phyloP scores from a whole-genome alignment of 2,329 filamentous ascomycete species.

The Pseudogymnoascus sp. region DNA sequence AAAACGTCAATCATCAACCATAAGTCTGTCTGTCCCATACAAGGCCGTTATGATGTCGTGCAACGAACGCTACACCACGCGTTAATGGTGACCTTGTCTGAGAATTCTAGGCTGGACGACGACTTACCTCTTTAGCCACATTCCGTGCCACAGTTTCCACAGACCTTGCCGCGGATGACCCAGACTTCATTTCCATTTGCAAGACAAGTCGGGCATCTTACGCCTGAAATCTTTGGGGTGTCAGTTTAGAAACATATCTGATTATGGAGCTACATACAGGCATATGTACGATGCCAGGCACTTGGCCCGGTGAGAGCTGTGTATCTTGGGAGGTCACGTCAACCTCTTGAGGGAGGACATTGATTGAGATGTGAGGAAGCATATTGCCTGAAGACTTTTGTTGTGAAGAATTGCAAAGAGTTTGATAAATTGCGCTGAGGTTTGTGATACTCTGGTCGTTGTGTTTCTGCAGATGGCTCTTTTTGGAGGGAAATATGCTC shows the following conservation, averaged over 20 bases:
- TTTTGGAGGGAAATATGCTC: background rate
- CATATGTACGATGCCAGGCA: background rate
- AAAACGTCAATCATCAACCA: background rate
- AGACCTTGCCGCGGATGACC: slow-evolving; percentile 46
- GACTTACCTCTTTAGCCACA: slow-evolving; percentile 23
- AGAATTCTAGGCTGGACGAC: background rate
- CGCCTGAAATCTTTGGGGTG: slow-evolving; percentile 36
- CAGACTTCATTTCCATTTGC: slow-evolving; percentile 43
- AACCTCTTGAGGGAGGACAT: background rate
- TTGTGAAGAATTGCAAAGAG: background rate
- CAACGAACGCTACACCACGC: background rate
- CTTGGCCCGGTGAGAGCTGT: background rate
- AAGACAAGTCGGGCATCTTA: slow-evolving; percentile 44
- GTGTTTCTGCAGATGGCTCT: background rate
- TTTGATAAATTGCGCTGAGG: background rate
- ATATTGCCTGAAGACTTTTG: background rate
- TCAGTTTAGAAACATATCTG: background rate
- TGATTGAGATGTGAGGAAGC: background rate
- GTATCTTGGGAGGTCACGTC: background rate
- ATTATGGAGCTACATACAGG: background rate
- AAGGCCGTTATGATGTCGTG: background rate
- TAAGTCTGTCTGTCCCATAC: background rate
- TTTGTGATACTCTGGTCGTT: background rate
- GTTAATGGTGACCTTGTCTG: background rate
- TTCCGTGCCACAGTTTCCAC: slow-evolving; percentile 43